Percentiles rank a stretch among this genome's conserved stretches.
phyloP scores from a whole-genome alignment of 257 asterid species.

The Plantago ovata region DNA sequence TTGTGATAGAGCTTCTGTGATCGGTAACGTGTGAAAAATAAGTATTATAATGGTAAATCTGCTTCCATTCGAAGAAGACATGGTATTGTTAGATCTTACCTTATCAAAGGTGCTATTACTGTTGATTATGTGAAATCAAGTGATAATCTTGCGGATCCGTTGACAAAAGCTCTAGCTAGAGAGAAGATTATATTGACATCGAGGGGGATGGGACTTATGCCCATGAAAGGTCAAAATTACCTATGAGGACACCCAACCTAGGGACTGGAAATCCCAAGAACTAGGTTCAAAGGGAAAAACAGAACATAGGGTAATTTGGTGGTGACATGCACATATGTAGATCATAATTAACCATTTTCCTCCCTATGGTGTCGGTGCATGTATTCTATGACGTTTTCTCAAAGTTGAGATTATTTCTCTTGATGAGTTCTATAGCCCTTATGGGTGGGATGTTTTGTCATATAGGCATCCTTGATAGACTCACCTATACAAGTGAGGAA shows the following conservation, averaged over 20 bases:
- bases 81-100: background rate
- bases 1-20: background rate
- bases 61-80: background rate
- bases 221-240: background rate
- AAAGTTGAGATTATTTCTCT: background rate
- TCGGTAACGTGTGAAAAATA: background rate
- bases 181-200: background rate
- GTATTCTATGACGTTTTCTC: background rate
- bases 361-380: background rate
- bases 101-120: background rate
- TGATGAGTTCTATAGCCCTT: too few species aligned
- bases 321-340: background rate
- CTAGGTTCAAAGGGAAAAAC: too few species aligned
- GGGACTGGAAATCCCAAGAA: too few species aligned
- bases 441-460: background rate
- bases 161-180: background rate
- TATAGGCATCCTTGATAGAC: background rate
- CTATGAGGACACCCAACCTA: too few species aligned
- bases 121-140: background rate
- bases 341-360: background rate
- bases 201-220: slow-evolving; percentile 5
- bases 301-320: background rate
- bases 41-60: background rate
- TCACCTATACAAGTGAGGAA: background rate
- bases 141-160: background rate